These are phyloP conservation scores for Schrenkiella parvula DNA, from an alignment of 345 rosid genomes.

Conservation along the genomic window DNA sequence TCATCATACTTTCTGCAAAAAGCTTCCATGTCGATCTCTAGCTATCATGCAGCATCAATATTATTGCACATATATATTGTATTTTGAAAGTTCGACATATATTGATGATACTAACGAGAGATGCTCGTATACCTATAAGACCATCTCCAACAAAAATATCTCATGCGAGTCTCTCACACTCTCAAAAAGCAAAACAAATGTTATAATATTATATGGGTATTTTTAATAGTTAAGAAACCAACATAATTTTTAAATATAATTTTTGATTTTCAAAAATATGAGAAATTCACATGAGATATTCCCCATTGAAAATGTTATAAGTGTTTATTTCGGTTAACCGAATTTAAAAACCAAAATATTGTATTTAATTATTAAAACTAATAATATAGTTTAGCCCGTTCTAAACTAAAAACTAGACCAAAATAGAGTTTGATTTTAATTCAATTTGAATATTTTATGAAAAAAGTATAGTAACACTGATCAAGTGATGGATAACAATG, in stretches of 20 bases:
- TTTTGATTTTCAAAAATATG: too few species aligned
- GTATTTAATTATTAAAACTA: too few species aligned
- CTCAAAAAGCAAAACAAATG: too few species aligned
- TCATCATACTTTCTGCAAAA: slow-evolving; percentile 36
- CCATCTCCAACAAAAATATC: too few species aligned
- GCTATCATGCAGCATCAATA: not conserved
- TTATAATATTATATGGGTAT: too few species aligned
- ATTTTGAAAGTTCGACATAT: not conserved
- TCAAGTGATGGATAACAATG: not conserved
- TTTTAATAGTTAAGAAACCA: too few species aligned
- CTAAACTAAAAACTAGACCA: not conserved
- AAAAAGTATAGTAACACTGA: not conserved
- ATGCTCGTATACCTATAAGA: not conserved
- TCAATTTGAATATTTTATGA: not conserved
- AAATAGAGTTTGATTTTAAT: not conserved
- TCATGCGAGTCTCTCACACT: too few species aligned
- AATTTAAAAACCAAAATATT: not conserved
- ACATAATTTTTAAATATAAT: too few species aligned
- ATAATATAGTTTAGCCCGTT: not conserved
- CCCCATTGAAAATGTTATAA: too few species aligned
- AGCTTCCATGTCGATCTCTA: slow-evolving; percentile 27
- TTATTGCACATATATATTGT: not conserved
- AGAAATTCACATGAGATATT: too few species aligned
- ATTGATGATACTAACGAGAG: not conserved
- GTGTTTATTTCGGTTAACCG: not conserved